Evolutionary conservation across 2,329 filamentous ascomycete species (phyloP).

Genomic region (Apiospora malaysiana): DNA sequence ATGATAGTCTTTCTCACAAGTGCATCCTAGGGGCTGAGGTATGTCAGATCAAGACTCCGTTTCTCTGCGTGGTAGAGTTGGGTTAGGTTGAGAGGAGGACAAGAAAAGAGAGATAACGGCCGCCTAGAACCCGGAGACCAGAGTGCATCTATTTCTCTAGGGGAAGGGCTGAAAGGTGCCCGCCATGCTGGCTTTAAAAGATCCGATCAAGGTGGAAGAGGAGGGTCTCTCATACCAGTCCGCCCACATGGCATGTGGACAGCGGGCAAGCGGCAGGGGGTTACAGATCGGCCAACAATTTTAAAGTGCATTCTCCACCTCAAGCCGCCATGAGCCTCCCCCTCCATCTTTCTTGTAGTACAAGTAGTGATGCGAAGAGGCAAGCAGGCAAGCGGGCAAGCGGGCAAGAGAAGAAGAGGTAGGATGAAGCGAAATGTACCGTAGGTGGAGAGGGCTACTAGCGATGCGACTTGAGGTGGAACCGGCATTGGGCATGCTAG

Average conservation of each 20-base stretch:
- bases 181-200: constrained; percentile 9
- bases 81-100: neutral
- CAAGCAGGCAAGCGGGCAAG: no score
- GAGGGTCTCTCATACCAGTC: constrained; percentile 11
- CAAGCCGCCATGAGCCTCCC: neutral
- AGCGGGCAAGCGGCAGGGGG: constrained; percentile 10
- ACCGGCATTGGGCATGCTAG: neutral
- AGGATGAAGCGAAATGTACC: no score
- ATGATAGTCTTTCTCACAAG: neutral
- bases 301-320: neutral
- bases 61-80: neutral
- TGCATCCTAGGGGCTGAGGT: neutral
- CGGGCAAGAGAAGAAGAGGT: no score
- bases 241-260: constrained; percentile 12
- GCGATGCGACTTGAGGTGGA: neutral
- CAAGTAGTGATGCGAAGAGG: neutral
- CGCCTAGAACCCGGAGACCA: neutral
- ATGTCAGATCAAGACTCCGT: neutral
- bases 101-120: neutral
- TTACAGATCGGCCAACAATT: constrained; percentile 7
- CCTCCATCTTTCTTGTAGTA: neutral
- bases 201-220: constrained; percentile 9
- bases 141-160: neutral
- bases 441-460: neutral
- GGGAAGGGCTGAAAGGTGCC: neutral